Evolutionary conservation across 164 flowering plant genomes (phyloP).

Genomic region (Umbellularia californica): DNA sequence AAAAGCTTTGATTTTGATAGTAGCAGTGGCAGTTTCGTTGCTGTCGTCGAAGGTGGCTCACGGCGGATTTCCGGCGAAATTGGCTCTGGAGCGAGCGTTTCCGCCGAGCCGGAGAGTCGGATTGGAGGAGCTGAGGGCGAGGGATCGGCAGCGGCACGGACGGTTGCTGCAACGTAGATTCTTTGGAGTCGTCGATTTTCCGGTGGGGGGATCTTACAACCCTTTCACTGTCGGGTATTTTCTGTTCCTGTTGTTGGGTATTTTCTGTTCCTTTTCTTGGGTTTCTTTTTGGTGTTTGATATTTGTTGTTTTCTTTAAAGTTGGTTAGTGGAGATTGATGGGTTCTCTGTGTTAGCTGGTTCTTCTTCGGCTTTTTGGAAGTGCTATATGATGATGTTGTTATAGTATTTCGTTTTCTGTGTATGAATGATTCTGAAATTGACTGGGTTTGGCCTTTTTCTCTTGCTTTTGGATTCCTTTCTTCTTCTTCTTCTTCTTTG

Average conservation of each 20-base stretch:
- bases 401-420: background rate
- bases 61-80: constrained; percentile 32
- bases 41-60: constrained; percentile 18
- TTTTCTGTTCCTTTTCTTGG: background rate
- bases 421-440: background rate
- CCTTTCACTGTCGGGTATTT: constrained; percentile 52
- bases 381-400: no score
- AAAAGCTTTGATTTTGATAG: constrained; percentile 23
- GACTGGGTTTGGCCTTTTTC: no score
- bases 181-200: constrained; percentile 83
- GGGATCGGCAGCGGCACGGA: constrained; percentile 64
- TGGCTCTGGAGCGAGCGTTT: constrained; percentile 66
- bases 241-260: background rate
- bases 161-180: constrained; percentile 65
- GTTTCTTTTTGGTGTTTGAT: background rate
- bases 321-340: background rate
- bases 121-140: constrained; percentile 46
- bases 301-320: background rate
- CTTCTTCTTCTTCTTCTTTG: no score
- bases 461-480: no score
- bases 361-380: no score
- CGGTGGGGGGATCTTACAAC: constrained; percentile 66
- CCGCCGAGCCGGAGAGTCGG: constrained; percentile 34
- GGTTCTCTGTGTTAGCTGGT: background rate
- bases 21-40: constrained; percentile 12